Percentiles rank a stretch among this genome's conserved stretches.
Conservation (phyloP, 1,284 basidiomycete genomes). For the Quambalaria eucalypti region DNA sequence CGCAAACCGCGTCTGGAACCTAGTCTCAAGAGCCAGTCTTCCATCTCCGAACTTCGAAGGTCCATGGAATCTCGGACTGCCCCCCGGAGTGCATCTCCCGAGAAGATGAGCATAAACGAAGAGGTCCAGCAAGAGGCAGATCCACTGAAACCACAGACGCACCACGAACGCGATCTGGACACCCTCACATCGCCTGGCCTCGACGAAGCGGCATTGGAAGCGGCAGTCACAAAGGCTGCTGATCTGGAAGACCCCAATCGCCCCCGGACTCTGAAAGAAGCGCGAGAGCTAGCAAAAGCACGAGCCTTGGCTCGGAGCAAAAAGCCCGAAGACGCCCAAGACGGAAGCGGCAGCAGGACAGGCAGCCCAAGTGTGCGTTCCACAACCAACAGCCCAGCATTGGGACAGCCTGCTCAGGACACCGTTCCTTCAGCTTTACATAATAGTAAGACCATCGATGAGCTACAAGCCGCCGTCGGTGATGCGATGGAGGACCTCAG, state of each 20-base stretch:
- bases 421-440: too few relatives aligned
- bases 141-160: too few relatives aligned
- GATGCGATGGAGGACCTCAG: slow-evolving; percentile 32
- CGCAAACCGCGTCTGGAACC: background rate
- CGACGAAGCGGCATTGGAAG: slow-evolving; percentile 6
- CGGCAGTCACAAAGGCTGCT: slow-evolving; percentile 3
- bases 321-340: too few relatives aligned
- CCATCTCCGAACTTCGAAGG: too few relatives aligned
- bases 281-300: slow-evolving; percentile 15
- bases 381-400: too few relatives aligned
- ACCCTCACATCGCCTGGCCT: background rate
- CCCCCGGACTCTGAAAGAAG: slow-evolving; percentile 13
- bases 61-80: too few relatives aligned
- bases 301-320: slow-evolving; percentile 6
- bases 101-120: too few relatives aligned
- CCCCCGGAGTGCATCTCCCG: too few relatives aligned
- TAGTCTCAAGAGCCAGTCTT: background rate
- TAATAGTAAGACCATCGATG: slow-evolving; percentile 22
- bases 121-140: too few relatives aligned
- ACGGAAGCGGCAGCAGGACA: too few relatives aligned
- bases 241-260: slow-evolving; percentile 12
- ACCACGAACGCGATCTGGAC: background rate
- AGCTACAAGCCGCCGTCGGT: slow-evolving; percentile 29
- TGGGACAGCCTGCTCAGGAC: too few relatives aligned
- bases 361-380: too few relatives aligned